phyloP scores from a whole-genome alignment of 306 rosid genomes.

The Potentilla sterilis region DNA sequence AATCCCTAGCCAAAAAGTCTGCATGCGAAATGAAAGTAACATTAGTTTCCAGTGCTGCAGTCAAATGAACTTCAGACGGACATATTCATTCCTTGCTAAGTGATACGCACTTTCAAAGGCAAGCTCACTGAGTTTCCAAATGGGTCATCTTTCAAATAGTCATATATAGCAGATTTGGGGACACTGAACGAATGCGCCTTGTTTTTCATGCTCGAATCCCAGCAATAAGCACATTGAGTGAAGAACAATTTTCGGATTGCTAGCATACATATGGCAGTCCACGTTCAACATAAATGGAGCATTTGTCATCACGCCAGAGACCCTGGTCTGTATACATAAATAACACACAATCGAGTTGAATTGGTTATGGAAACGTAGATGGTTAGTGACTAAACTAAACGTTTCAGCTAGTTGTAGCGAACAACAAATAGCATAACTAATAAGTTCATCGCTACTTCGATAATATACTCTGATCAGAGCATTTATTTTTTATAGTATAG shows the following conservation, averaged over 20 bases:
- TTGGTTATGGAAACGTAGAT: background rate
- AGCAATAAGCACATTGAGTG: constrained; percentile 50
- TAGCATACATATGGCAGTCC: constrained; percentile 70
- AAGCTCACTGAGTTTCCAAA: constrained; percentile 42
- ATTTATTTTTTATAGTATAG: too few relatives aligned
- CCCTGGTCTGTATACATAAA: constrained; percentile 43
- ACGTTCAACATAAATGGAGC: constrained; percentile 66
- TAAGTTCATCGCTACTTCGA: too few relatives aligned
- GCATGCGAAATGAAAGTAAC: background rate
- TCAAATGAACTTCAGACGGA: background rate
- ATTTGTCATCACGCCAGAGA: constrained; percentile 65
- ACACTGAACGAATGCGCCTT: constrained; percentile 57
- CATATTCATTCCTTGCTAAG: background rate
- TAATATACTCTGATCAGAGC: too few relatives aligned
- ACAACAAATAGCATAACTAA: too few relatives aligned
- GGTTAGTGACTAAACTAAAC: background rate
- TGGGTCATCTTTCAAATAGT: constrained; percentile 59
- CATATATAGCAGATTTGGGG: constrained; percentile 53
- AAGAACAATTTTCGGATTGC: constrained; percentile 41
- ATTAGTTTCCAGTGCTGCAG: background rate
- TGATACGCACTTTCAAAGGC: constrained; percentile 27
- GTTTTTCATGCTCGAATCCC: constrained; percentile 39
- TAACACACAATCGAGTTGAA: background rate
- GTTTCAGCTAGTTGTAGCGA: background rate
- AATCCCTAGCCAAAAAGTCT: constrained; percentile 15